Conservation (phyloP, 148 eudicot species). For the Cornus florida region DNA sequence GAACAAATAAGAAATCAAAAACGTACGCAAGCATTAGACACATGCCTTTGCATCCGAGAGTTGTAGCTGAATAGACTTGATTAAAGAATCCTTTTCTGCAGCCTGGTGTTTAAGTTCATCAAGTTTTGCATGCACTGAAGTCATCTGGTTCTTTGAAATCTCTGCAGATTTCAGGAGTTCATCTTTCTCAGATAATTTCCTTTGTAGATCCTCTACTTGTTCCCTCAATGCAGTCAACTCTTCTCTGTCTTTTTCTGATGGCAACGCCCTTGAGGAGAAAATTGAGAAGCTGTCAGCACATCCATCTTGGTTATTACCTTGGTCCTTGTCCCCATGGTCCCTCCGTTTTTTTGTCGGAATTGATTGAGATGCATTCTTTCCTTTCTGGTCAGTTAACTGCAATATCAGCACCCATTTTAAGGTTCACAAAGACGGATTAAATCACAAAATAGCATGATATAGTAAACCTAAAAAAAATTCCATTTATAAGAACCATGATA, state of each 20-base stretch:
- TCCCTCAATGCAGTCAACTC: constrained; percentile 65
- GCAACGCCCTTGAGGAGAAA: constrained; percentile 42
- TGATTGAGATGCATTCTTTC: constrained; percentile 58
- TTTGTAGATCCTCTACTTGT: constrained; percentile 71
- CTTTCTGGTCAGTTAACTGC: constrained; percentile 45
- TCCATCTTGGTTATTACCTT: constrained; percentile 44
- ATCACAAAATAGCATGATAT: not conserved
- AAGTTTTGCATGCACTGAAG: constrained; percentile 42
- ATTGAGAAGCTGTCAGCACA: constrained; percentile 39
- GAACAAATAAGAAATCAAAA: not conserved
- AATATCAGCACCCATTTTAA: constrained; percentile 14
- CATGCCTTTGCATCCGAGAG: constrained; percentile 81
- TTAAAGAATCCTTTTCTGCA: constrained; percentile 61
- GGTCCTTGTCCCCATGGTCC: constrained; percentile 47
- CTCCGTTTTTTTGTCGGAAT: constrained; percentile 52
- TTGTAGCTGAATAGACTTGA: constrained; percentile 63
- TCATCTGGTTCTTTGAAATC: constrained; percentile 46
- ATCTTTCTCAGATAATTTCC: constrained; percentile 67
- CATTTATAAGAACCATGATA: not conserved
- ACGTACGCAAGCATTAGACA: not conserved
- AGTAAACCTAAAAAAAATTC: no score
- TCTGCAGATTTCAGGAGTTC: constrained; percentile 69
- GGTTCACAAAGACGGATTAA: no score
- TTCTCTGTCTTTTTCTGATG: constrained; percentile 61
- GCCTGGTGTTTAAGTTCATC: constrained; percentile 57